These are phyloP conservation scores for Aspergillus hancockii DNA, from an alignment of 495 filamentous ascomycete species.

Conservation along the genomic window DNA sequence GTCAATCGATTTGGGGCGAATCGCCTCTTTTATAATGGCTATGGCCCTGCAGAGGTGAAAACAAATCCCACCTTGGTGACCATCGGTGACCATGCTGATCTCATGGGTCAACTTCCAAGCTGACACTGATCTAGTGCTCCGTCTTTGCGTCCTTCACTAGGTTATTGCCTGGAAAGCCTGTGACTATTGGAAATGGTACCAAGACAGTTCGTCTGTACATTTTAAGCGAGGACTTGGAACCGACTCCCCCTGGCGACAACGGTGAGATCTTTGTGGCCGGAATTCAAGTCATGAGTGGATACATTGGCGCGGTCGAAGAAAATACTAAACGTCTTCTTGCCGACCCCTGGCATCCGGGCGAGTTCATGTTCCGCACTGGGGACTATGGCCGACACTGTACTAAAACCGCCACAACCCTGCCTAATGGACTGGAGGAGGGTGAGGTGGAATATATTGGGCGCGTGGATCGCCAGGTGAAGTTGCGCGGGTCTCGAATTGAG, in stretches of 20 bases:
- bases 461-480: constrained; percentile 38
- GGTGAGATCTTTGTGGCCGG: constrained; percentile 41
- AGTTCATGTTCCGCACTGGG: constrained; percentile 37
- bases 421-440: constrained; percentile 26
- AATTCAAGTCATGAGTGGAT: constrained; percentile 36
- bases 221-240: constrained; percentile 19
- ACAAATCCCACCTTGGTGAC: too few relatives aligned
- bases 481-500: constrained; percentile 35
- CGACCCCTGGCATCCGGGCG: constrained; percentile 17
- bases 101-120: too few relatives aligned
- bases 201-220: constrained; percentile 33
- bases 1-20: constrained; percentile 27
- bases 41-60: constrained; percentile 41
- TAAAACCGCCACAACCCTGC: too few relatives aligned
- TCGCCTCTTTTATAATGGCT: constrained; percentile 34
- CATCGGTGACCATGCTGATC: too few relatives aligned
- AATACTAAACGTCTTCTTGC: constrained; percentile 17
- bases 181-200: constrained; percentile 33
- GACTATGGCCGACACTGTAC: too few relatives aligned
- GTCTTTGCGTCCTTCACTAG: too few relatives aligned
- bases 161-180: too few relatives aligned
- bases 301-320: constrained; percentile 26
- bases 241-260: constrained; percentile 23
- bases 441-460: constrained; percentile 33
- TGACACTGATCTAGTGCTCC: too few relatives aligned